Evolutionary conservation across 257 asterid species (phyloP), one percentile per base, ranked within the genome.

Genomic region (Verbena officinalis): DNA sequence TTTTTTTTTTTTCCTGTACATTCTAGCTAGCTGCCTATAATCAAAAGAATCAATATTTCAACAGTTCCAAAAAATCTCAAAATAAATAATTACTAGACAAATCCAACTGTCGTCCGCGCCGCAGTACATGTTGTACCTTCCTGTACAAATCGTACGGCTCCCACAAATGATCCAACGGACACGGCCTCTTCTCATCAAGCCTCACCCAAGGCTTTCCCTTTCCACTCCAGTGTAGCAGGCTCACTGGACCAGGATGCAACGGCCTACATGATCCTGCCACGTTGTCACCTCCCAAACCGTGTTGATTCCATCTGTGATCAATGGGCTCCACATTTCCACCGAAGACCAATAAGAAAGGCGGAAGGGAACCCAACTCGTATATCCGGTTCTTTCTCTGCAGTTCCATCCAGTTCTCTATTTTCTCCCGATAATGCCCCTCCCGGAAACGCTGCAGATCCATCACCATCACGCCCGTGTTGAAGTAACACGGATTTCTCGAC

Each of bases 201-300:
- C 95, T 77, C 1, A 73, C 90, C 96, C 95, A 89, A 0, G 95
- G 96, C 78, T 89, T 89, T 9, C 95, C 96, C 30, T 89, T 89
- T 0, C 81, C 81, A 7, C 81, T 76, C 81, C 81, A 76, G 77
- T 76, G 81, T 72, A 76, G 69, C 77, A 76, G 79, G 71, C 95
- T 86, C 52, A 86, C 95, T 22, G 95, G 95, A 40, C 96, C 95
- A 3, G 96, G 86, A 45, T 89, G 96, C 72, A 89, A 49, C 60
- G 88, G 43, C 67, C 96, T 74, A 64, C 96, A 89, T 0, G 92
- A 84, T 17, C 96, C 96, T 16, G 74, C 80, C 61, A 86, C 92
- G 63, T 89, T 89, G 50, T 89, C 95, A 0, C 96, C 96, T 4
- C 96, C 96, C 5, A 88, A 60, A 1, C 96, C 96, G 71, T 88